Evolutionary conservation across 2,329 filamentous ascomycete species (phyloP).

Genomic region (Tricladium varicosporioides): DNA sequence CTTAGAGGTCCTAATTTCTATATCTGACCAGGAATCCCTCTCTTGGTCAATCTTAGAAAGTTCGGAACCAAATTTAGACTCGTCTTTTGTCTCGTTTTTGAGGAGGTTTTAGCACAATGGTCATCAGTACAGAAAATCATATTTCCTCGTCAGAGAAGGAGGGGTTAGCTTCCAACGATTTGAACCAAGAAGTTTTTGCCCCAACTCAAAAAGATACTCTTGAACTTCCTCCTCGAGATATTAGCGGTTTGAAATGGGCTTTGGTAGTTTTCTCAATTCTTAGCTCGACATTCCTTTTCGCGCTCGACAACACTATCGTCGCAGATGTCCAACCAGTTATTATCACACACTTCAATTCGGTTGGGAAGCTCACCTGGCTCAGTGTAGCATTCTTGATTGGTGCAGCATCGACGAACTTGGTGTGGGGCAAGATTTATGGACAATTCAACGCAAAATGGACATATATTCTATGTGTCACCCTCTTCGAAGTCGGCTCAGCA

Average conservation of each 20-base stretch:
- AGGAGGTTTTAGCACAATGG: too few relatives aligned
- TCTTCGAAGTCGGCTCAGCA: constrained; percentile 29
- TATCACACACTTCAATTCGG: constrained; percentile 33
- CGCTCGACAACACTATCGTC: constrained; percentile 7
- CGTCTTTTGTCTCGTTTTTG: too few relatives aligned
- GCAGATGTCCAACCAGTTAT: constrained; percentile 5
- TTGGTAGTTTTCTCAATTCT: constrained; percentile 31
- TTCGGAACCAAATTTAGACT: too few relatives aligned
- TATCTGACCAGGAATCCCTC: too few relatives aligned
- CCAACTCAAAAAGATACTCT: too few relatives aligned
- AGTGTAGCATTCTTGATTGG: constrained; percentile 42
- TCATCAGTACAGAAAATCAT: too few relatives aligned
- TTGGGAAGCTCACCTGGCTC: constrained; percentile 43
- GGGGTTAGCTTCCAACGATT: too few relatives aligned
- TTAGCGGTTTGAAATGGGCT: constrained; percentile 31
- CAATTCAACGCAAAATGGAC: constrained; percentile 35
- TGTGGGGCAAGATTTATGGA: constrained; percentile 35
- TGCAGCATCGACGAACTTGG: constrained; percentile 38
- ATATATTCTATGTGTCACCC: constrained; percentile 29
- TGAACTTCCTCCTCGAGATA: constrained; percentile 27
- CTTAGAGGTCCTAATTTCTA: too few relatives aligned
- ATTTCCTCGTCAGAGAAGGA: too few relatives aligned
- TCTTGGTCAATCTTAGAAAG: too few relatives aligned
- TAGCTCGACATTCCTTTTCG: constrained; percentile 34
- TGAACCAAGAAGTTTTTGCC: too few relatives aligned